phyloP scores from a whole-genome alignment of 352 stramenopile species.

The Globisporangium ultimum region DNA sequence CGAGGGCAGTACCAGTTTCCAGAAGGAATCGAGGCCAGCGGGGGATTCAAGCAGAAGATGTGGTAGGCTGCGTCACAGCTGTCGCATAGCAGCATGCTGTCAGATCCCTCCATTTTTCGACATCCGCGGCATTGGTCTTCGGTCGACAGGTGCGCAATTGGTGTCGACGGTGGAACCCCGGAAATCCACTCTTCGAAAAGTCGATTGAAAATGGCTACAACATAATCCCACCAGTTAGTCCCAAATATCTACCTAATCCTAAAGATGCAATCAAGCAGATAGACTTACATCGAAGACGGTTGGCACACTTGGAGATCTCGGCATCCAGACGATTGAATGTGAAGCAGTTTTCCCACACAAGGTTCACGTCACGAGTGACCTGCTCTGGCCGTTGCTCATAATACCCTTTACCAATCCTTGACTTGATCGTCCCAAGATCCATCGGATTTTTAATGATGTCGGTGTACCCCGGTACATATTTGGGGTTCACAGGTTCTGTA shows the following conservation, averaged over 20 bases:
- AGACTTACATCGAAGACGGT: conserved; percentile 72
- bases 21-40: conserved; percentile 51
- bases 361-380: conserved; percentile 60
- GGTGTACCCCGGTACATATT: conserved; percentile 67
- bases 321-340: conserved; percentile 76
- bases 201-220: conserved; percentile 70
- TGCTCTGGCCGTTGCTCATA: conserved; percentile 60
- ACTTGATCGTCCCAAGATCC: conserved; percentile 90
- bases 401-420: conserved; percentile 59
- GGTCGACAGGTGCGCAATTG: conserved; percentile 41
- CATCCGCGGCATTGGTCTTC: conserved; percentile 76
- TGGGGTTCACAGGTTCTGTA: conserved; percentile 56
- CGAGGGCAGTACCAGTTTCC: conserved; percentile 81
- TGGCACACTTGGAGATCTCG: conserved; percentile 78
- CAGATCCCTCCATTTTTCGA: conserved; percentile 51
- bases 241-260: not conserved
- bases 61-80: conserved; percentile 85
- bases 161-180: conserved; percentile 46
- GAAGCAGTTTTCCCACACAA: conserved; percentile 86
- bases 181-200: conserved; percentile 79
- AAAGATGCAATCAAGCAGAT: not conserved
- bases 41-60: conserved; percentile 72
- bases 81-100: conserved; percentile 82
- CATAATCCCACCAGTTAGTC: not conserved
- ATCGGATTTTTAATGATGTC: conserved; percentile 82